Conservation (phyloP, 2,329 filamentous ascomycete species). For the Fusarium buharicum region DNA sequence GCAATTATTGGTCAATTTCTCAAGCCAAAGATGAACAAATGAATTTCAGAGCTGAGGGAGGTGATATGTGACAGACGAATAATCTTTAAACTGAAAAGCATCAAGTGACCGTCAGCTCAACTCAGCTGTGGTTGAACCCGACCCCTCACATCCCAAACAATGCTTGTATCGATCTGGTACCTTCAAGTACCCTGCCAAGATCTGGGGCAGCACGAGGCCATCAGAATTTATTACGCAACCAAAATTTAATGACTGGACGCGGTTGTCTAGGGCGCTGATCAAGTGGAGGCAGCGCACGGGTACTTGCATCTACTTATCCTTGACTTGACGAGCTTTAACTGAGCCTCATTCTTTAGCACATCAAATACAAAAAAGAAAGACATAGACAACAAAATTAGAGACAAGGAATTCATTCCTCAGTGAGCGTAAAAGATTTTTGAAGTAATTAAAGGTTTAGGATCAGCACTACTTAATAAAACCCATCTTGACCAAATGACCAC, state of each 20-base stretch:
- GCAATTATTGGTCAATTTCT: slow-evolving; percentile 7
- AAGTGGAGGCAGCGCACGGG: slow-evolving; percentile 28
- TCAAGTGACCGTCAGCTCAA: slow-evolving; percentile 10
- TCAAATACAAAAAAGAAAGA: background rate
- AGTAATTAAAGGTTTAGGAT: background rate
- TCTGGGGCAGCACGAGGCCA: slow-evolving; percentile 39
- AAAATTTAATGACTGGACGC: slow-evolving; percentile 26
- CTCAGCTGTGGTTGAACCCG: background rate
- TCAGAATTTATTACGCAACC: slow-evolving; percentile 36
- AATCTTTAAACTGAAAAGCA: background rate
- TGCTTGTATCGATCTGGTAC: slow-evolving; percentile 38
- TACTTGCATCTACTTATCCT: slow-evolving; percentile 36
- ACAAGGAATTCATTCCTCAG: background rate
- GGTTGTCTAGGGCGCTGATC: slow-evolving; percentile 14
- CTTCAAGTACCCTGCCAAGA: slow-evolving; percentile 35
- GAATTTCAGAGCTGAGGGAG: background rate
- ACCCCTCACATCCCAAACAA: slow-evolving; percentile 18
- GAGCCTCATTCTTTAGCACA: slow-evolving; percentile 28
- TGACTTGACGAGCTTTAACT: slow-evolving; percentile 19
- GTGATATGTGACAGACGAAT: slow-evolving; percentile 15
- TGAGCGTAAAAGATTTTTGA: background rate
- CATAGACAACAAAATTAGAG: background rate
- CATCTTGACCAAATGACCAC: slow-evolving; percentile 3
- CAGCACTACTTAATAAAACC: background rate
- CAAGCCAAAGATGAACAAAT: background rate